Percentiles rank a stretch among this genome's conserved stretches.
Evolutionary conservation across 2,329 filamentous ascomycete species (phyloP).

Genomic region (Allantophomopsis cytisporea): DNA sequence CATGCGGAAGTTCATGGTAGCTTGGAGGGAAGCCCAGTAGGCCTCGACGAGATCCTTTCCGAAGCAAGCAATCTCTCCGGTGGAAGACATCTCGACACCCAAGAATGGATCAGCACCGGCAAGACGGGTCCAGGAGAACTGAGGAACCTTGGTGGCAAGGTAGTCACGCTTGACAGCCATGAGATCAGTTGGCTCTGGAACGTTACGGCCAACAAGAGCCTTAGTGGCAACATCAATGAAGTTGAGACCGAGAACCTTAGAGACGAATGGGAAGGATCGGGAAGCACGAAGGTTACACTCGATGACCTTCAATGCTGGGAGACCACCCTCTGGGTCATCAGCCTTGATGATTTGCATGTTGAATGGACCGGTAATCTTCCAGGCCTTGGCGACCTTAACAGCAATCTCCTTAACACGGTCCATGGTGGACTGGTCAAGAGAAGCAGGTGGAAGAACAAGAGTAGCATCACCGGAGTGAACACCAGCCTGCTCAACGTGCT

Average conservation of each 20-base stretch:
- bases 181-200: conserved; percentile 74
- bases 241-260: conserved; percentile 91
- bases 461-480: conserved; percentile 98
- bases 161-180: conserved; percentile 88
- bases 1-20: conserved; percentile 98
- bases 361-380: conserved; percentile 95
- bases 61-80: conserved; percentile 98
- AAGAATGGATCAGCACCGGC: conserved; percentile 95
- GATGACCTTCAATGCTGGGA: conserved; percentile 81
- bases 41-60: conserved; percentile 91
- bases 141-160: conserved; percentile 91
- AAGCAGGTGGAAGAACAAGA: conserved; percentile 75
- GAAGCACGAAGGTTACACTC: conserved; percentile 97
- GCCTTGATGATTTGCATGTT: conserved; percentile 99
- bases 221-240: conserved; percentile 94
- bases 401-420: conserved; percentile 90
- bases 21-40: conserved; percentile 94
- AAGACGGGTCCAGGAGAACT: conserved; percentile 98
- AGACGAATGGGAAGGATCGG: conserved; percentile 95
- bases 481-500: conserved; percentile 94
- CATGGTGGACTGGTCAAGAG: conserved; percentile 65
- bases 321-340: conserved; percentile 58
- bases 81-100: conserved; percentile 93
- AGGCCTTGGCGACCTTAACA: conserved; percentile 89
- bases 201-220: conserved; percentile 73